A percentile compares a stretch with the other conserved stretches of the same genome.
phyloP scores from a whole-genome alignment of 2,329 filamentous ascomycete genomes.

The Iodosphaeria phyllophila region DNA sequence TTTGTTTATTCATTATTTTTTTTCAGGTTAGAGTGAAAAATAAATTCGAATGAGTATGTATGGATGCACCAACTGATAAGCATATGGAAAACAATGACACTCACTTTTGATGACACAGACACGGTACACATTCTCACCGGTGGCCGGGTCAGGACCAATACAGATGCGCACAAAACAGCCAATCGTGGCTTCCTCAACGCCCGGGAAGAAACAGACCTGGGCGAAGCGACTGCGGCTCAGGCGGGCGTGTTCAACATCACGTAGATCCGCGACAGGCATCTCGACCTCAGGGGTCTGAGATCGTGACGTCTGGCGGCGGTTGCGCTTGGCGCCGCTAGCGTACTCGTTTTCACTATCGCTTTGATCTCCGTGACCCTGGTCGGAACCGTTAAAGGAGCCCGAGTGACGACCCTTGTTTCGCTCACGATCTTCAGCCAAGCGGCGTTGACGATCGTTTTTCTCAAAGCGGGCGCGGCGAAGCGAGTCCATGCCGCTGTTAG shows the following conservation, averaged over 20 bases:
- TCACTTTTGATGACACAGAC: constrained; percentile 76
- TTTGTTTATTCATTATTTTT: too few relatives aligned
- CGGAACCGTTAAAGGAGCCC: constrained; percentile 18
- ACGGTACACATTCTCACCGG: constrained; percentile 62
- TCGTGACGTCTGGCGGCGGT: constrained; percentile 25
- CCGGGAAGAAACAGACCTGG: constrained; percentile 82
- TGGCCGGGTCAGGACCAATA: constrained; percentile 58
- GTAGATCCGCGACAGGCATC: constrained; percentile 50
- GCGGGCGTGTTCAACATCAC: constrained; percentile 69
- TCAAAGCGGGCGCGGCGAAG: constrained; percentile 42
- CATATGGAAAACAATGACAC: constrained; percentile 3
- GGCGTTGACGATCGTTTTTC: constrained; percentile 43
- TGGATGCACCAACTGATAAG: not conserved
- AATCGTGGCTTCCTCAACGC: constrained; percentile 63
- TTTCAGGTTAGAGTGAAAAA: too few relatives aligned
- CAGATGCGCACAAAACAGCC: constrained; percentile 77
- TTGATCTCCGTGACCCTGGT: constrained; percentile 45
- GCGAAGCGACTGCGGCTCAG: constrained; percentile 76
- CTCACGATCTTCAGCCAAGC: constrained; percentile 41
- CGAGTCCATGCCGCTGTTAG: constrained; percentile 54
- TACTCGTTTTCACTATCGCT: constrained; percentile 77
- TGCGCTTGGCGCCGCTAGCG: constrained; percentile 36
- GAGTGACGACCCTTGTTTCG: constrained; percentile 30
- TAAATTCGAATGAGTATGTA: too few relatives aligned
- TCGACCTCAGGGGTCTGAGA: constrained; percentile 36